Evolutionary conservation across 306 rosid genomes (phyloP), one percentile per base, ranked within the genome.

Genomic region (Vigna nakashimae): DNA sequence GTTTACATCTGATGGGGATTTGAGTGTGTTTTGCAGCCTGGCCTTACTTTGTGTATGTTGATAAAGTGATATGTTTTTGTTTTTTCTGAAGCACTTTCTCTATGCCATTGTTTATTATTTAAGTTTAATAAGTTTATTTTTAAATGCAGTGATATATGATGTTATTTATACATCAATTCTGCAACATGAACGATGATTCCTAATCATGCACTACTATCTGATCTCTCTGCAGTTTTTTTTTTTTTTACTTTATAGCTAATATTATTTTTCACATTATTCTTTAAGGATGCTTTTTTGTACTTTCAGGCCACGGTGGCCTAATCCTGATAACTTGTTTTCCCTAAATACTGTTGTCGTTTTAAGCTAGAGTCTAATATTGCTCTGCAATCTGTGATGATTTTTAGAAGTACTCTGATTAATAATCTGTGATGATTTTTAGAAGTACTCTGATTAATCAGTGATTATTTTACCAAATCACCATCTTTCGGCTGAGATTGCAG

Each of bases 171-270:
- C 93, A 91, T 75, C 62, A 36, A 57, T 73, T 83, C 96, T 94
- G 97, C 73, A 67, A 13, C 76, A 71, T 32, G 84, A 73, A 81
- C 90, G 96, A 90, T 89, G 93, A 94, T 75, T 76, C 53, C 6
- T 13, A 50, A 85, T 6, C 97, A 90, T 92, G 97, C 98, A 89
- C 93, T 88, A 88, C 93, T 92, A 89, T 90, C 96, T 90, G 91
- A 87, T 90, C 98, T 80, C 78, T 69, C 28, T 56, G 36, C 66
- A 51, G 28, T 26, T 43, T 13, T 32, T 2, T 65, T 32, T 2
- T 65, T 79, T 77, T 15, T 16, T 16, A 1, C 5, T 42, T 0
- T 26, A 24, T 57, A 3, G 5, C 13, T 12, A 24, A 28, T 59
- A 13, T n/a, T 12, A 0, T 18, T 66, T 14, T 71, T 16, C 46